phyloP scores from a whole-genome alignment of 441 rosid species.

The Erodium chrysanthum region DNA sequence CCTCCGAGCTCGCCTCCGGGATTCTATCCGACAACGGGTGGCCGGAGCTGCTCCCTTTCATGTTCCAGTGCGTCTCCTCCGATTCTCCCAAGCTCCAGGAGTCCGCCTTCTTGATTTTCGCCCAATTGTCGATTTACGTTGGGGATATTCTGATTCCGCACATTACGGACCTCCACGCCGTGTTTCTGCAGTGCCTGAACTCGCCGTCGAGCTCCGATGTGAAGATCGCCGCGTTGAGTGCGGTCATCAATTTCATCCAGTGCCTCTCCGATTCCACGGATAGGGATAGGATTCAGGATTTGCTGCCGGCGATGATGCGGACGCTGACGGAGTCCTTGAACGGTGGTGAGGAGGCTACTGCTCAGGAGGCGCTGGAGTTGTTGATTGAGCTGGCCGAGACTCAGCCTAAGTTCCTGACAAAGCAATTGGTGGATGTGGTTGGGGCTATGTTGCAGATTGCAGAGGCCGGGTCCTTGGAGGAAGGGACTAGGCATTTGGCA shows the following conservation, averaged over 20 bases:
- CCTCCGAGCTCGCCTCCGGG: slow-evolving; percentile 85
- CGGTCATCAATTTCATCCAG: slow-evolving; percentile 88
- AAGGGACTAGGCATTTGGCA: slow-evolving; percentile 83
- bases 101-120: slow-evolving; percentile 75
- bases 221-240: slow-evolving; percentile 85
- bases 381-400: slow-evolving; percentile 93
- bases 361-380: slow-evolving; percentile 90
- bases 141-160: slow-evolving; percentile 73
- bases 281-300: slow-evolving; percentile 89
- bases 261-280: slow-evolving; percentile 58
- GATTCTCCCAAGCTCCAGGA: slow-evolving; percentile 76
- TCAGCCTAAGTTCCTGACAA: slow-evolving; percentile 76
- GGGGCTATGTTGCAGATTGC: slow-evolving; percentile 92
- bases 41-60: slow-evolving; percentile 90
- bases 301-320: slow-evolving; percentile 84
- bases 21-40: slow-evolving; percentile 75
- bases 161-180: slow-evolving; percentile 72
- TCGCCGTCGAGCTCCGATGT: slow-evolving; percentile 60
- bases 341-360: slow-evolving; percentile 81
- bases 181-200: slow-evolving; percentile 62
- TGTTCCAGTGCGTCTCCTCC: slow-evolving; percentile 83
- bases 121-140: slow-evolving; percentile 81
- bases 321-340: slow-evolving; percentile 88
- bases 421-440: slow-evolving; percentile 86
- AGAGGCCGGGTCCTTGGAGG: slow-evolving; percentile 86